Evolutionary conservation across 2,329 filamentous ascomycete genomes (phyloP), one percentile per base, ranked within the genome.

Genomic region (Cladosporium sp.): DNA sequence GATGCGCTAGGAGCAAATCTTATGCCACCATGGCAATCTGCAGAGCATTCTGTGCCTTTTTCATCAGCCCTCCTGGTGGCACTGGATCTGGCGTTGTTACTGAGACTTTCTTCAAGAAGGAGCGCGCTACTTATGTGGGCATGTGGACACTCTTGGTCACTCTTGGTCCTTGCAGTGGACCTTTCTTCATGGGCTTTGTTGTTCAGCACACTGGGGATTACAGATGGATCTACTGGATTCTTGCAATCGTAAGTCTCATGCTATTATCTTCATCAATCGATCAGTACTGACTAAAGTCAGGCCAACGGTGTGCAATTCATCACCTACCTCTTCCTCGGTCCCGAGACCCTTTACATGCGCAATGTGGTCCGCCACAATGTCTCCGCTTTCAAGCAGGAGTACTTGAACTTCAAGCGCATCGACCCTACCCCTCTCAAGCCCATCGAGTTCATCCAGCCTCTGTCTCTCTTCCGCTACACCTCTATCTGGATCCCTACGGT

Each of bases 171-270:
- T 73, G 74, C 1, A 57, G 65, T 11, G 69, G 67, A 1, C 70
- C 70, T 0, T 67, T 72, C 48, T 62, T 56, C 50, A 61, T 62
- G 57, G 69, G 70, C 3, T 72, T 72, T 50, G 78, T 81, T 0
- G 71, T 74, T 1, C 66, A 76, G 50, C 70, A 75, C 8, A 72
- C 76, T 12, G 73, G 75, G 0, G 50, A 60, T 40, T 82, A 78
- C 49, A 69, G 75, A 13, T 82, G 79, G 78, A 79, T 81, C 20
- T 82, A 78, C 61, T 82, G 74, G 72, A 71, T 76, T 18, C 64
- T 81, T 18, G 76, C 77, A 1, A 81, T 82, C 35, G 72, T 78
- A 54, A 27, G 42, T 18, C 3, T 35, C n/a, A 42, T 41, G 43
- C 41, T 51, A 41, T 51, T 45, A 8, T 2, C 4, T 3, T 20